These are phyloP conservation scores for Starmerella geochares DNA, from an alignment of 805 yeast species.

Conservation along the genomic window DNA sequence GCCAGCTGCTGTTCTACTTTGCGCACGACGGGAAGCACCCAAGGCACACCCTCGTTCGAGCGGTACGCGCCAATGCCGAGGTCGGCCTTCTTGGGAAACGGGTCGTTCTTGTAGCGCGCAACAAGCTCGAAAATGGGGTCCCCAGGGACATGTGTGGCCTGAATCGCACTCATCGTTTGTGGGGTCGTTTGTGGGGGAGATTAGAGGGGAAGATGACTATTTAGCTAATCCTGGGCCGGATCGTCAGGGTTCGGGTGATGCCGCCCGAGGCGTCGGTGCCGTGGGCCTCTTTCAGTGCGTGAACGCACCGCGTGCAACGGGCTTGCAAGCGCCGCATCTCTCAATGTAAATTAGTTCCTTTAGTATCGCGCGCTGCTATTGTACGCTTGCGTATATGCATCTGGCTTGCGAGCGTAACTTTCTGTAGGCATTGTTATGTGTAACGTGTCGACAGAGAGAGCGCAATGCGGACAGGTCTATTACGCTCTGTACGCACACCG, in stretches of 20 bases:
- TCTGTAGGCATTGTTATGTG: too few species aligned
- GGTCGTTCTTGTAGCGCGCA: conserved; percentile 32
- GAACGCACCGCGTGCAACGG: too few species aligned
- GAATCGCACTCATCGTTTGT: conserved; percentile 18
- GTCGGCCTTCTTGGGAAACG: conserved; percentile 38
- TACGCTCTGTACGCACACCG: too few species aligned
- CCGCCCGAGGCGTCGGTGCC: too few species aligned
- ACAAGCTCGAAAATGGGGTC: conserved; percentile 74
- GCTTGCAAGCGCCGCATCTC: background rate
- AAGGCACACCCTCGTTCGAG: conserved; percentile 76
- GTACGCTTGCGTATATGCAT: too few species aligned
- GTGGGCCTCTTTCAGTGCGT: too few species aligned
- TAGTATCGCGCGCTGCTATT: too few species aligned
- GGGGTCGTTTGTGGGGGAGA: background rate
- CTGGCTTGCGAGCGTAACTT: too few species aligned
- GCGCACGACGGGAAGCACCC: conserved; percentile 73
- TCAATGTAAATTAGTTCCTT: background rate
- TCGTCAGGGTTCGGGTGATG: background rate
- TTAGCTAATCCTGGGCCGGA: background rate
- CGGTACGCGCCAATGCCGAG: conserved; percentile 91
- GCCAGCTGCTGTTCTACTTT: conserved; percentile 42
- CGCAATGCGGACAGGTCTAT: too few species aligned
- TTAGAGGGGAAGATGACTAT: conserved; percentile 1
- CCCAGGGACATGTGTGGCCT: conserved; percentile 43
- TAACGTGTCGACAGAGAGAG: too few species aligned